Percentiles rank a stretch among this genome's conserved stretches.
These are phyloP conservation scores for Aspergillus ruber DNA, from an alignment of 2,329 filamentous ascomycete genomes.

Conservation along the genomic window DNA sequence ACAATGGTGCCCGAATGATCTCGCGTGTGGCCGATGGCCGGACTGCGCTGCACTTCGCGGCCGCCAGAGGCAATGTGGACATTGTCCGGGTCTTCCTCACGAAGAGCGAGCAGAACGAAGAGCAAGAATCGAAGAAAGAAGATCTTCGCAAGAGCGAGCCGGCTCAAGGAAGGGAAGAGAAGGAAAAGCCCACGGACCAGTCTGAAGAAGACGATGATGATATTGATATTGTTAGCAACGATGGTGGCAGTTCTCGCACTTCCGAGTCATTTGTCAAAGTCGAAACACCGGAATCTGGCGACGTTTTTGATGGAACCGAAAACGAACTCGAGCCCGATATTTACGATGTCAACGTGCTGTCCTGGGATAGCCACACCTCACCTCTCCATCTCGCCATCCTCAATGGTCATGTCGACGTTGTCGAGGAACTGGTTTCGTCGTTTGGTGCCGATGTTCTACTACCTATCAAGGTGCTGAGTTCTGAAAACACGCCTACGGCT, in stretches of 20 bases:
- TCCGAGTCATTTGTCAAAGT: slow-evolving; percentile 74
- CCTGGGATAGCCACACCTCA: slow-evolving; percentile 70
- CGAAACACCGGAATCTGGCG: slow-evolving; percentile 23
- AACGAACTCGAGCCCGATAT: slow-evolving; percentile 66
- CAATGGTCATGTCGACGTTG: slow-evolving; percentile 62
- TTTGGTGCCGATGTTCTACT: slow-evolving; percentile 73
- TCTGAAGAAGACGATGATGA: slow-evolving; percentile 23
- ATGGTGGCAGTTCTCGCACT: slow-evolving; percentile 45
- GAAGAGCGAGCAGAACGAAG: slow-evolving; percentile 62
- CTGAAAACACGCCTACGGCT: slow-evolving; percentile 38
- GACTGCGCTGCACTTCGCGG: slow-evolving; percentile 77
- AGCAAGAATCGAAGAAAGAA: slow-evolving; percentile 45
- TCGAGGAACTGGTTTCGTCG: slow-evolving; percentile 61
- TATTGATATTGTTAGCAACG: slow-evolving; percentile 39
- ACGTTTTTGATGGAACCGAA: slow-evolving; percentile 44
- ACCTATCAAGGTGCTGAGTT: slow-evolving; percentile 59
- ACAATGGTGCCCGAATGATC: slow-evolving; percentile 65
- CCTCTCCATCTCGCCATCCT: slow-evolving; percentile 74
- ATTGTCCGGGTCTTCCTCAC: slow-evolving; percentile 68
- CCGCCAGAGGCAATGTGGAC: slow-evolving; percentile 59
- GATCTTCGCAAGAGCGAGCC: slow-evolving; percentile 12
- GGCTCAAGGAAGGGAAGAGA: slow-evolving; percentile 3
- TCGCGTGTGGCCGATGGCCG: slow-evolving; percentile 70
- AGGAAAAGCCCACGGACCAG: slow-evolving; percentile 4
- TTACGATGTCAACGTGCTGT: slow-evolving; percentile 69